Evolutionary conservation across 1,284 basidiomycete genomes (phyloP).

Genomic region (Malassezia arunalokei): DNA sequence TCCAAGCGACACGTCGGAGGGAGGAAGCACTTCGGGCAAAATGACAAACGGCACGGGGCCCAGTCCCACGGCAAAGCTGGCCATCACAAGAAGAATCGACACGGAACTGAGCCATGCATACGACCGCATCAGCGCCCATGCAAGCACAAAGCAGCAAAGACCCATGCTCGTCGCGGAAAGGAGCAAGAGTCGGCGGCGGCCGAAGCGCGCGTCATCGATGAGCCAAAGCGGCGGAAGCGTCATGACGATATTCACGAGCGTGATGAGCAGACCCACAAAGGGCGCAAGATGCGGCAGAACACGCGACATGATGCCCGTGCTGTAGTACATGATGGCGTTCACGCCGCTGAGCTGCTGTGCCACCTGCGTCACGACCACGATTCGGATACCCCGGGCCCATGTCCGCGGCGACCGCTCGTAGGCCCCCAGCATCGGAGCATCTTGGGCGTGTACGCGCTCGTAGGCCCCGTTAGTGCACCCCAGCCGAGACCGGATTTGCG

Average conservation of each 20-base stretch:
- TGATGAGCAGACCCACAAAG: slow-evolving; percentile 34
- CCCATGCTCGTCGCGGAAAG: slow-evolving; percentile 54
- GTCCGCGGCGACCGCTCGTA: background rate
- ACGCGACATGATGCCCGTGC: slow-evolving; percentile 32
- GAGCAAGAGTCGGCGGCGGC: slow-evolving; percentile 48
- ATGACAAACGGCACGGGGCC: slow-evolving; percentile 84
- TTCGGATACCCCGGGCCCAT: slow-evolving; percentile 19
- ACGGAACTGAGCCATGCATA: slow-evolving; percentile 54
- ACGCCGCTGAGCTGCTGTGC: slow-evolving; percentile 41
- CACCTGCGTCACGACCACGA: slow-evolving; percentile 35
- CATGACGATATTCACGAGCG: slow-evolving; percentile 58
- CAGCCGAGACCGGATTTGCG: slow-evolving; percentile 16
- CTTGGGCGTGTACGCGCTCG: background rate
- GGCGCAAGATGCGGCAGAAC: slow-evolving; percentile 25
- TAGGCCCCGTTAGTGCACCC: slow-evolving; percentile 15
- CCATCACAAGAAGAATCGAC: slow-evolving; percentile 70
- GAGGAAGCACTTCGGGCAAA: slow-evolving; percentile 76
- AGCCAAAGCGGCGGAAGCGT: slow-evolving; percentile 70
- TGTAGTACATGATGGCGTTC: slow-evolving; percentile 41
- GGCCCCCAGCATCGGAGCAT: background rate
- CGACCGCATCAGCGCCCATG: slow-evolving; percentile 46
- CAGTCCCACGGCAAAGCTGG: slow-evolving; percentile 78
- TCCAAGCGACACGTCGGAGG: slow-evolving; percentile 66
- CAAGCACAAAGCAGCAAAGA: slow-evolving; percentile 56
- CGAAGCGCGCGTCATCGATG: slow-evolving; percentile 54